Evolutionary conservation across 2,329 filamentous ascomycete genomes (phyloP).

Genomic region (Phialophora expanda): DNA sequence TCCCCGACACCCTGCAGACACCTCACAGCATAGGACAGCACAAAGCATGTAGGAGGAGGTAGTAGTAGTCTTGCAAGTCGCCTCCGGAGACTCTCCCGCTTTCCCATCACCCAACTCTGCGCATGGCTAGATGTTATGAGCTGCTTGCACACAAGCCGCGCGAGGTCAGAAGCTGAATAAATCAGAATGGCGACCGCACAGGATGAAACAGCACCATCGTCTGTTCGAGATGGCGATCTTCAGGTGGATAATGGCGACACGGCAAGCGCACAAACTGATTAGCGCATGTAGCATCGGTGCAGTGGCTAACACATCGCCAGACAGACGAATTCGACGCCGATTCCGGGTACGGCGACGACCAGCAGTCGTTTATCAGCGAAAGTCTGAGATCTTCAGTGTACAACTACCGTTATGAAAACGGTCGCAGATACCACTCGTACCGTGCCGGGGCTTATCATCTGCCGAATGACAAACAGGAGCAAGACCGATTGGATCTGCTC

Average conservation of each 20-base stretch:
- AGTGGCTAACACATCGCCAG: constrained; percentile 1
- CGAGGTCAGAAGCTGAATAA: no score
- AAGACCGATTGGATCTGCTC: constrained; percentile 7
- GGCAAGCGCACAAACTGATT: not conserved
- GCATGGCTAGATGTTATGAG: no score
- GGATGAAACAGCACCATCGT: not conserved
- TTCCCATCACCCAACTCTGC: not conserved
- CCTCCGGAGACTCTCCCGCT: not conserved
- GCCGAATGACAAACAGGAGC: constrained; percentile 13
- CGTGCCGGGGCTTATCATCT: constrained; percentile 6
- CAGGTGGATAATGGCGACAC: not conserved
- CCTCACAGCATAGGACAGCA: no score
- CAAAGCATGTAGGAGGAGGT: no score
- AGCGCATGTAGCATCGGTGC: not conserved
- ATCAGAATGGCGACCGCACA: not conserved
- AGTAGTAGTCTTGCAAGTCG: not conserved
- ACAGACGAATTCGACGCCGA: not conserved
- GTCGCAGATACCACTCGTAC: constrained; percentile 11
- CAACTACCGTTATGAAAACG: constrained; percentile 13
- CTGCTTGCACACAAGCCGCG: no score
- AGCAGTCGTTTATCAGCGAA: not conserved
- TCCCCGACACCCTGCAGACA: not conserved
- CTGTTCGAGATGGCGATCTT: not conserved
- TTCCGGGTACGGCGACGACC: not conserved
- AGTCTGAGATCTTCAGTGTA: constrained; percentile 9